Evolutionary conservation across 768 basidiomycete species (phyloP), one percentile per base, ranked within the genome.

Genomic region (Rhodotorula taiwanensis): DNA sequence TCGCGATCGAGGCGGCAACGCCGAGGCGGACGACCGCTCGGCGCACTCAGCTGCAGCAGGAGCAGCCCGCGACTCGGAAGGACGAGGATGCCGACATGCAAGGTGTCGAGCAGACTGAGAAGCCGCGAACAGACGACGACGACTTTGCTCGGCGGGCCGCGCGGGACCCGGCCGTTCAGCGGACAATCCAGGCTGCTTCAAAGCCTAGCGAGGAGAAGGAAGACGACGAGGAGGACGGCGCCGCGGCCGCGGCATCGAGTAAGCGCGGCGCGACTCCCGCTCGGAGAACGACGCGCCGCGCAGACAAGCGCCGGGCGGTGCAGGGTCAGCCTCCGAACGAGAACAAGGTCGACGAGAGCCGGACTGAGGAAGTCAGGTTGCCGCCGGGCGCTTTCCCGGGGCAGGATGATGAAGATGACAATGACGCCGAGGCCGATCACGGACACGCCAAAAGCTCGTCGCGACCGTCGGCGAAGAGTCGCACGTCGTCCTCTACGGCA

Each of bases 381-480:
- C 64, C 64, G 27, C 64, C 64, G 10, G 64, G 64, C 0, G 64
- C 64, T 3, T 65, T 65, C 44, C 65, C 59, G 6, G 49, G 34
- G 8, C n/a, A 43, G 28, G 34, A 36, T 1, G 34, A 52, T 3
- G 23, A 39, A 15, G 34, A 54, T 3, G 52, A 52, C 31, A 50
- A 30, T 14, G 43, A 34, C 5, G 58, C 28, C 16, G 41, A 23
- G 16, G 23, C n/a, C 2, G 36, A 33, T 15, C 18, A 44, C 33
- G 20, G 42, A 41, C 39, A 36, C 34, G 36, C 9, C n/a, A 10
- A 21, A 23, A 47, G 45, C 36, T 23, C 52, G 36, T 25, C 52
- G 52, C 11, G 15, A 25, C 25, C 52, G 36, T 15, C 36, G 15
- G 23, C 3, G 2, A 23, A n/a, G 36, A 28, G 50, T 23, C 13